A percentile compares a stretch with the other conserved stretches of the same genome.
Evolutionary conservation across 1,284 basidiomycete species (phyloP).

Genomic region (Xerocomus nothofagi): DNA sequence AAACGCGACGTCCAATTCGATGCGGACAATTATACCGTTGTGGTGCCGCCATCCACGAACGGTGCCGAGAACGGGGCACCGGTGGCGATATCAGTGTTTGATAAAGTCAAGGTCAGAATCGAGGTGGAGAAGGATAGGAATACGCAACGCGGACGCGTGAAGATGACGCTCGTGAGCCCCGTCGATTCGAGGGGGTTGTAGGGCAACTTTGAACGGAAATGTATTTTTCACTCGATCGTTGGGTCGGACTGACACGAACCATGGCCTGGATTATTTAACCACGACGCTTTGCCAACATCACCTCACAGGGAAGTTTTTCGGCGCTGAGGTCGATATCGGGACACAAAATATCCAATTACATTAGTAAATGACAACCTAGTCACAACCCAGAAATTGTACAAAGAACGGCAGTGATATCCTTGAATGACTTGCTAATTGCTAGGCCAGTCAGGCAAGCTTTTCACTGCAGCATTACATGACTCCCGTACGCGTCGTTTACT

Average conservation of each 20-base stretch:
- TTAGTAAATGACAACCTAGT: constrained; percentile 10
- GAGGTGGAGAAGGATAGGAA: constrained; percentile 94
- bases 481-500: constrained; percentile 61
- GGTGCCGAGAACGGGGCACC: constrained; percentile 27
- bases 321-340: background rate
- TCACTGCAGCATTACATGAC: constrained; percentile 58
- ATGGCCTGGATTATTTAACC: background rate
- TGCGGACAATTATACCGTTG: constrained; percentile 86
- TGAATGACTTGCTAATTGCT: constrained; percentile 15
- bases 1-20: constrained; percentile 88
- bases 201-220: background rate
- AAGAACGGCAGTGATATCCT: background rate
- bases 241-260: background rate
- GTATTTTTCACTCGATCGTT: background rate
- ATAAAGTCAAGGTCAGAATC: constrained; percentile 88
- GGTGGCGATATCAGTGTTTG: constrained; percentile 81
- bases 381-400: background rate
- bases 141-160: constrained; percentile 90
- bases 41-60: constrained; percentile 51
- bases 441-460: constrained; percentile 60
- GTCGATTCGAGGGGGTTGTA: constrained; percentile 55
- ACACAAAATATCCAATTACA: constrained; percentile 7
- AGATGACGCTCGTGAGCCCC: constrained; percentile 81
- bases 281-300: background rate
- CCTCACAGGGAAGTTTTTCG: background rate